phyloP scores from a whole-genome alignment of 2,329 filamentous ascomycete genomes.

The Thelonectria olida region DNA sequence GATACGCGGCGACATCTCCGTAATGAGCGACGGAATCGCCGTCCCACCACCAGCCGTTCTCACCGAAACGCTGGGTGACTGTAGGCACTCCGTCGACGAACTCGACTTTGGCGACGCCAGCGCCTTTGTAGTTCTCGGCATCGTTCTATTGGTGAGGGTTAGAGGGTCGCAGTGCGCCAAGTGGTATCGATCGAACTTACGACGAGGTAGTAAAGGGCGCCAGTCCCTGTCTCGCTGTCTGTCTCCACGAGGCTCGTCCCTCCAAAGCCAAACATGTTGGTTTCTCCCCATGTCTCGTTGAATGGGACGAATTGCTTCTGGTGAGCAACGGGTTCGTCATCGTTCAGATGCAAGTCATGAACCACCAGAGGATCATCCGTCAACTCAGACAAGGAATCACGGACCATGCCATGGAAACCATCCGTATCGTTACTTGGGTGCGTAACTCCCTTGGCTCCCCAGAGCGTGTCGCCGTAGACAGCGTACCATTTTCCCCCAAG shows the following conservation, averaged over 20 bases:
- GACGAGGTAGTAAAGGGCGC: conserved; percentile 49
- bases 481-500: conserved; percentile 50
- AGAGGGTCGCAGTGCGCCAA: rapidly evolving
- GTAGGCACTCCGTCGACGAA: conserved; percentile 46
- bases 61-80: conserved; percentile 43
- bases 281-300: conserved; percentile 49
- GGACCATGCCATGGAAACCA: conserved; percentile 52
- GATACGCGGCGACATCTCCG: conserved; percentile 49
- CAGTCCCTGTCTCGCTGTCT: conserved; percentile 37
- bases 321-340: conserved; percentile 39
- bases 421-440: conserved; percentile 41
- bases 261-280: conserved; percentile 47
- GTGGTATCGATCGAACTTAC: conserved; percentile 35
- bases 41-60: conserved; percentile 48
- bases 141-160: conserved; percentile 37
- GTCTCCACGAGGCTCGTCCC: conserved; percentile 51
- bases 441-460: conserved; percentile 46
- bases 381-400: conserved; percentile 47
- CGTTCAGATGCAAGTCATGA: conserved; percentile 47
- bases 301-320: conserved; percentile 50
- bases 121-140: conserved; percentile 45
- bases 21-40: conserved; percentile 43
- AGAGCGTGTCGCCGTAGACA: conserved; percentile 46
- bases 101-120: conserved; percentile 48
- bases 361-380: conserved; percentile 48